Base-by-base conservation (phyloP, 2,329 filamentous ascomycete species). In the Venturia aucupariae region DNA sequence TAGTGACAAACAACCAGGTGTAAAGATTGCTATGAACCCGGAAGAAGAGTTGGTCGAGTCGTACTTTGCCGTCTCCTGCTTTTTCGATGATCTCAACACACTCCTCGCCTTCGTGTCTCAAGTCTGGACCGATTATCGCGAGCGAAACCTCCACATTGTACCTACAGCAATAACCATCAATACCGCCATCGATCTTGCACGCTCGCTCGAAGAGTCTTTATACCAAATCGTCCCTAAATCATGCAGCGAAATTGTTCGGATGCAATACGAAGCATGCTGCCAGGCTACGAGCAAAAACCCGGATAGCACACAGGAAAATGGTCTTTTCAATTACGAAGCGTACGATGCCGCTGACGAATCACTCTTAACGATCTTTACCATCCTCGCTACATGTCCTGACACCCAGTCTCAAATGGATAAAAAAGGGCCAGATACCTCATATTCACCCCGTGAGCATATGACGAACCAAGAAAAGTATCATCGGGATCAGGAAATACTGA, bases 101-200 rank as follows among this genome's bases (percentile, higher is more conserved):
- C 67, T 72, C 65, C 70, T 71, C 22, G 42, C 38, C 24, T 74
- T 72, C 64, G 69, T 72, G 22, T 68, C 67, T 44, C 48, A 66
- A n/a, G 73, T 70, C 27, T 75, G 72, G 73, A 17, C 42, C 42
- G 71, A 72, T 8, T 75, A 73, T 61, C 67, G 68, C 24, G 35
- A 38, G 35, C 4, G 35, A 38, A 68, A 69, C n/a, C 71, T 74
- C 27, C 69, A 73, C 32, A 67, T 75, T 7, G 71, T 71, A 66
- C 72, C 72, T 13, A 72, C 73, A 6, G 69, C 73, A 32, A 41
- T 73, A 24, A 70, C 72, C 60, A 75, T 71, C 39, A 74, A 75
- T 62, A 68, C 66, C 65, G 71, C 69, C 19, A 67, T 72, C 42
- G 65, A 71, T 62, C 67, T 74, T 46, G 67, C 69, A n/a, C 66